Evolutionary conservation across 1,139 yeast genomes (phyloP).

Genomic region (Kurtzmaniella quercitrusa): DNA sequence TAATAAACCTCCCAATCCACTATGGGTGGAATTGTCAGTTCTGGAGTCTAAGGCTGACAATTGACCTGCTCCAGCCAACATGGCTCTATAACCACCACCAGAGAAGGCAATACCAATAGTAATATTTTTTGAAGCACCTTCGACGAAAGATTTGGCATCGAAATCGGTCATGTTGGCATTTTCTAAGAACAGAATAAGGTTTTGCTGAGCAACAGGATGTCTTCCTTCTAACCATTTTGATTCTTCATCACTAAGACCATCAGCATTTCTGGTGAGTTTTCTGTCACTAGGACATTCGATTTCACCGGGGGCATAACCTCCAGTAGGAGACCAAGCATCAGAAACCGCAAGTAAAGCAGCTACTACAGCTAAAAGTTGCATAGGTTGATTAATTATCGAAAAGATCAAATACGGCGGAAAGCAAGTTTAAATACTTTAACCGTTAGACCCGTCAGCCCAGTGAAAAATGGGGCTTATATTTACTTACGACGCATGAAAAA

Average conservation of each 20-base stretch:
- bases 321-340: conserved; percentile 55
- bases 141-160: conserved; percentile 50
- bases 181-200: conserved; percentile 54
- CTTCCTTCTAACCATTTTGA: conserved; percentile 46
- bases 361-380: neutral
- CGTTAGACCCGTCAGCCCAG: neutral
- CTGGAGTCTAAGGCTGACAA: conserved; percentile 34
- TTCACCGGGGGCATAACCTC: conserved; percentile 64
- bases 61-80: conserved; percentile 44
- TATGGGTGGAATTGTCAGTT: conserved; percentile 20
- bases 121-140: conserved; percentile 28
- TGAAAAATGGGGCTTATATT: neutral
- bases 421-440: neutral
- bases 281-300: conserved; percentile 52
- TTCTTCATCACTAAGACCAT: conserved; percentile 35
- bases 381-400: neutral
- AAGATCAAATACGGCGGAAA: neutral
- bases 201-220: conserved; percentile 51
- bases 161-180: conserved; percentile 63
- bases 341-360: conserved; percentile 1
- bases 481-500: neutral
- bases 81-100: conserved; percentile 48
- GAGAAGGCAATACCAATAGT: conserved; percentile 40
- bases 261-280: conserved; percentile 20
- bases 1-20: conserved; percentile 75